Percentiles rank a stretch among this genome's conserved stretches.
Evolutionary conservation across 2,329 filamentous ascomycete species (phyloP).

Genomic region (Penicillium olsonii): DNA sequence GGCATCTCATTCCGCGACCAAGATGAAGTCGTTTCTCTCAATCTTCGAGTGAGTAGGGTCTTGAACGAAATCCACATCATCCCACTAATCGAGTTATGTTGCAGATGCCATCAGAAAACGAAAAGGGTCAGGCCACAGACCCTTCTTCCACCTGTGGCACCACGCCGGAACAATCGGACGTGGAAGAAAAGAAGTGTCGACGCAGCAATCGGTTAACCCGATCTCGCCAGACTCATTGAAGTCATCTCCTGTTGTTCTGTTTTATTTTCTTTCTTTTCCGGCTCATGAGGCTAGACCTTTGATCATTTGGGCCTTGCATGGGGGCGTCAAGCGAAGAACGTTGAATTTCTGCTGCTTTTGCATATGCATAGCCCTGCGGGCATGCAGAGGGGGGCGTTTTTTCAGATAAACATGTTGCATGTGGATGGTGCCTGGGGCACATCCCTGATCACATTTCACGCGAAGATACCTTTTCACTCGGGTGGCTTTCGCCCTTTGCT

Average conservation of each 20-base stretch:
- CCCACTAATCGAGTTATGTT: neutral
- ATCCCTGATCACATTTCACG: slow-evolving; percentile 14
- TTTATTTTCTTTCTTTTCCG: slow-evolving; percentile 7
- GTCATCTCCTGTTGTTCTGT: slow-evolving; percentile 6
- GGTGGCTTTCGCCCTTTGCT: neutral
- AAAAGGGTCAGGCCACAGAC: slow-evolving; percentile 17
- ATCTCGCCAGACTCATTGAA: slow-evolving; percentile 10
- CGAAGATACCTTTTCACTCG: slow-evolving; percentile 6
- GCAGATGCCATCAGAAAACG: slow-evolving; percentile 20
- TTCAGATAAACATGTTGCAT: slow-evolving; percentile 16
- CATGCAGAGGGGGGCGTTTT: slow-evolving; percentile 18
- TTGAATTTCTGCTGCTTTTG: neutral
- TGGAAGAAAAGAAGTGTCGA: slow-evolving; percentile 11
- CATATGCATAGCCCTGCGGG: slow-evolving; percentile 18
- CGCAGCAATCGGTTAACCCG: slow-evolving; percentile 24
- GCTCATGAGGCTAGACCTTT: slow-evolving; percentile 10
- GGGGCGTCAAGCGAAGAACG: neutral
- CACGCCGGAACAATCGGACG: slow-evolving; percentile 11
- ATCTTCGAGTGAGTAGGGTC: slow-evolving; percentile 30
- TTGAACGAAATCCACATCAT: neutral
- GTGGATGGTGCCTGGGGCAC: slow-evolving; percentile 24
- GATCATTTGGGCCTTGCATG: slow-evolving; percentile 23
- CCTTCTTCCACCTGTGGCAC: neutral
- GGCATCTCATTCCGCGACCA: slow-evolving; percentile 41
- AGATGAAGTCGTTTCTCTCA: slow-evolving; percentile 41